A percentile compares a stretch with the other conserved stretches of the same genome.
These are phyloP conservation scores for Orbilia quercus DNA, from an alignment of 2,329 filamentous ascomycete genomes.

Conservation along the genomic window DNA sequence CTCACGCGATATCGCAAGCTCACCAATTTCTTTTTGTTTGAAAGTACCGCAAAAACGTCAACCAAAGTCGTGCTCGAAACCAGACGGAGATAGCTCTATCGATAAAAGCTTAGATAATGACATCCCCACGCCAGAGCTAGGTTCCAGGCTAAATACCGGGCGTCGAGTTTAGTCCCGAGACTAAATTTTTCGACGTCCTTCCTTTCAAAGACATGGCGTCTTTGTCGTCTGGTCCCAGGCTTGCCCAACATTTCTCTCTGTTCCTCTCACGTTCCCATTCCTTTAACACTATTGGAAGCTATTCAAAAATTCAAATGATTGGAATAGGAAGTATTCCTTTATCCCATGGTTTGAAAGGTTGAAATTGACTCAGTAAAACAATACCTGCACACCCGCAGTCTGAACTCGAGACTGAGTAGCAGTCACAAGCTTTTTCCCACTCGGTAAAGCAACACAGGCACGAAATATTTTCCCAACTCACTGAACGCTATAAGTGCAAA, in stretches of 20 bases:
- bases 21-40: constrained; percentile 1
- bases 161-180: not conserved
- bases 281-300: too few species aligned
- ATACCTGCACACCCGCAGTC: too few species aligned
- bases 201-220: constrained; percentile 26
- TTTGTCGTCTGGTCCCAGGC: constrained; percentile 2
- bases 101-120: constrained; percentile 48
- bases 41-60: constrained; percentile 5
- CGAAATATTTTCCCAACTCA: constrained; percentile 3
- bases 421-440: too few species aligned
- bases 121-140: constrained; percentile 39
- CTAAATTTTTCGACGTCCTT: constrained; percentile 24
- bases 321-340: too few species aligned
- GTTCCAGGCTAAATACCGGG: constrained; percentile 30
- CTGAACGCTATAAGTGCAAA: constrained; percentile 15
- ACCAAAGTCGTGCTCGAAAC: not conserved
- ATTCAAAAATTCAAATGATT: too few species aligned
- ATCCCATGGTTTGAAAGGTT: too few species aligned
- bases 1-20: constrained; percentile 51
- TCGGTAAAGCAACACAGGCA: too few species aligned
- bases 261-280: too few species aligned
- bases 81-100: constrained; percentile 42
- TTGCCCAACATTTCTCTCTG: constrained; percentile 5
- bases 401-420: too few species aligned
- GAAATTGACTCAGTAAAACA: too few species aligned